Evolutionary conservation across 2,329 filamentous ascomycete genomes (phyloP), one percentile per base, ranked within the genome.

Genomic region (Laburnicola sp.): DNA sequence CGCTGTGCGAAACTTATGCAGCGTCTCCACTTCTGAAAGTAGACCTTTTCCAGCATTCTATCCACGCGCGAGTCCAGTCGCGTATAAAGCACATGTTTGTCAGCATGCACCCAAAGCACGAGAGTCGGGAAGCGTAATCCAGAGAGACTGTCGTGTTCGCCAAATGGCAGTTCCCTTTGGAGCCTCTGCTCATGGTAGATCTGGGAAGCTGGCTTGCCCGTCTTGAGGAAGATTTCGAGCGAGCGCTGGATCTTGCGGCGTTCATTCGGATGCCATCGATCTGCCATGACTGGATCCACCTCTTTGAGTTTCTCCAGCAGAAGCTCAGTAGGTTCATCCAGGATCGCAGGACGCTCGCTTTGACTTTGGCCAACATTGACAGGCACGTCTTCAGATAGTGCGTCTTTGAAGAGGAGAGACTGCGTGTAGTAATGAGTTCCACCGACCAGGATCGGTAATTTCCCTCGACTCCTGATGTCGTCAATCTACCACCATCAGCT

Each of bases 401-500:
- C 80, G 58, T 92, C 85, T 30, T 88, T 82, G 69, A 97, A 96
- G 2, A 99, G 79, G 11, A 99, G 79, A 0, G 90, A 86, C 64
- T 97, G 91, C 0, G 90, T 88, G 68, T 99, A 99, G 75, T 97
- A 99, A 65, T 96, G 91, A 8, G 93, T 96, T 6, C 94, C 94
- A 25, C 94, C 94, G 1, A 97, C 94, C 0, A 99, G 76, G 26
- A 99, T 91, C 0, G 94, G 94, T 9, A 97, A 73, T 56, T 87
- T 89, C 0, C 91, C 90, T 62, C 93, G 81, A 6, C 77, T 77
- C 43, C 87, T 82, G 47, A 99, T 96, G 36, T 94, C 89, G 23
- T 81, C 75, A 54, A 99, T 93, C 69, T 74, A 35, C 2, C 6
- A 6, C n/a, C 1, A 35, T 63, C 39, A 63, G 52, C 21, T n/a